phyloP scores from a whole-genome alignment of 345 rosid genomes.

The Zanthoxylum bungeanum region DNA sequence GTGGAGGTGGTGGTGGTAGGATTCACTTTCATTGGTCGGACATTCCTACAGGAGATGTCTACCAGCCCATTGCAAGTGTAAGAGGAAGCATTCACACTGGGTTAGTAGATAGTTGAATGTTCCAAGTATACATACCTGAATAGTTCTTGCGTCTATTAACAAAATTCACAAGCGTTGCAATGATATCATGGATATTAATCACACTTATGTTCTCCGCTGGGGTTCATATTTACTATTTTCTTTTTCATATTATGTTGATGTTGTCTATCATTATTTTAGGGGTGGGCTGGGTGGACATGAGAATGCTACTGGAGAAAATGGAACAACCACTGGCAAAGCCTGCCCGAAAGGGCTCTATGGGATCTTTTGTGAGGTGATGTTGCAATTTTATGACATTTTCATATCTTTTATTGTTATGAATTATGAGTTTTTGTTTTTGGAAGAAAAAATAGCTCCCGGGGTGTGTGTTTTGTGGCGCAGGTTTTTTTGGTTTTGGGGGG shows the following conservation, averaged over 20 bases:
- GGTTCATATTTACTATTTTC: neutral
- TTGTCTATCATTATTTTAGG: slow-evolving; percentile 31
- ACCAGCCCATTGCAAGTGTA: slow-evolving; percentile 93
- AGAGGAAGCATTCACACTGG: slow-evolving; percentile 65
- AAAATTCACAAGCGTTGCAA: neutral
- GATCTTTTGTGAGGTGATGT: slow-evolving; percentile 72
- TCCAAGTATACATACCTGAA: neutral
- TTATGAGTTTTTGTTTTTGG: neutral
- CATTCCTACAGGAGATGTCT: slow-evolving; percentile 95
- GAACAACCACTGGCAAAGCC: slow-evolving; percentile 85
- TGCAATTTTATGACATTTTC: neutral
- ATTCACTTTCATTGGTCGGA: slow-evolving; percentile 99
- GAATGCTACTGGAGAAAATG: slow-evolving; percentile 66
- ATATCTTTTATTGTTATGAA: neutral
- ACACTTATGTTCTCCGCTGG: neutral
- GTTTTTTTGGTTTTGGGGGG: neutral
- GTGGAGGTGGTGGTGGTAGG: slow-evolving; percentile 99
- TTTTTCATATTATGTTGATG: slow-evolving; percentile 1
- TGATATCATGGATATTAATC: slow-evolving; percentile 2
- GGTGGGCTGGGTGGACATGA: slow-evolving; percentile 69
- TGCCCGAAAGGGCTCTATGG: slow-evolving; percentile 96
- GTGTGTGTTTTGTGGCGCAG: too few relatives aligned
- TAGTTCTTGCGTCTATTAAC: neutral
- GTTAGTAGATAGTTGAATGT: slow-evolving; percentile 39
- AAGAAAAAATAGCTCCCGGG: too few relatives aligned